Evolutionary conservation across 1,284 basidiomycete genomes (phyloP).

Genomic region (Cryptococcus deneoformans): DNA sequence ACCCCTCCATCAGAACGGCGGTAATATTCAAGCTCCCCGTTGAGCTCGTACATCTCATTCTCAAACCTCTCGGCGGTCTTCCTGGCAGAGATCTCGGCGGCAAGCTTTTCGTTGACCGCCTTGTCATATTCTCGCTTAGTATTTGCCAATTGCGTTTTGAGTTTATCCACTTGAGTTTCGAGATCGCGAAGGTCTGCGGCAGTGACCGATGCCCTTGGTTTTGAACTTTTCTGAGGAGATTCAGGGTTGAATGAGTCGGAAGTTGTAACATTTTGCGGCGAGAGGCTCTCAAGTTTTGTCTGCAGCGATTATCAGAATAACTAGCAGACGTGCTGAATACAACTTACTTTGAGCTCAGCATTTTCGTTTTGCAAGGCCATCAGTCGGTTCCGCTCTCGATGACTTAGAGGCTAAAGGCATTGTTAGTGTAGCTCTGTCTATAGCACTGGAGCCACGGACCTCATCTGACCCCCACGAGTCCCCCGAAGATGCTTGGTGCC

Average conservation of each 20-base stretch:
- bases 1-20: slow-evolving; percentile 12
- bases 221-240: too few relatives aligned
- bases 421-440: not conserved
- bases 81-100: slow-evolving; percentile 31
- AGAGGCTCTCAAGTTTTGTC: not conserved
- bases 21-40: slow-evolving; percentile 40
- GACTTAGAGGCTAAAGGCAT: slow-evolving; percentile 7
- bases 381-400: slow-evolving; percentile 16
- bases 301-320: not conserved
- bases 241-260: too few relatives aligned
- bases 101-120: slow-evolving; percentile 46
- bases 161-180: slow-evolving; percentile 23
- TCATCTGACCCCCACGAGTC: slow-evolving; percentile 13
- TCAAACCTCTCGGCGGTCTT: slow-evolving; percentile 35
- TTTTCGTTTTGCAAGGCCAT: slow-evolving; percentile 34
- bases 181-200: slow-evolving; percentile 25
- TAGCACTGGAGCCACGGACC: slow-evolving; percentile 5
- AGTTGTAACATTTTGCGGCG: too few relatives aligned
- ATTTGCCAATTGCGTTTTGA: slow-evolving; percentile 32
- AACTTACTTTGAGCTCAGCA: slow-evolving; percentile 23
- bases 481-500: slow-evolving; percentile 10
- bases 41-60: slow-evolving; percentile 38
- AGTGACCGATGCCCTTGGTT: slow-evolving; percentile 17
- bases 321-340: not conserved
- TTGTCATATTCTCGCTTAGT: slow-evolving; percentile 36